Conservation (phyloP, 2,329 filamentous ascomycete genomes). For the Herpotrichia juniperi region DNA sequence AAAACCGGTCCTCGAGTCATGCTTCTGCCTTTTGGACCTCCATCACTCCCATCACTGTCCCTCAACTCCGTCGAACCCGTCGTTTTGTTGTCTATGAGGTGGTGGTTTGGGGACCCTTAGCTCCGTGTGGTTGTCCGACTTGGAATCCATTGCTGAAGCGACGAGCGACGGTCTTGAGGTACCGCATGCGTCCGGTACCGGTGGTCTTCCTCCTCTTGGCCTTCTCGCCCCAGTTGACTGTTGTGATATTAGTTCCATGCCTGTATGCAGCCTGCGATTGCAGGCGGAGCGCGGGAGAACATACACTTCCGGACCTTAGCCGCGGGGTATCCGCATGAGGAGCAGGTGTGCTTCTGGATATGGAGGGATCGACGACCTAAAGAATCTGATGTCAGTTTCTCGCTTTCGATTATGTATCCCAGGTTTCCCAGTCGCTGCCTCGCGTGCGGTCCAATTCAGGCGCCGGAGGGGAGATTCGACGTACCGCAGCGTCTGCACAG, state of each 20-base stretch:
- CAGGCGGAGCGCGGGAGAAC: slow-evolving; percentile 51
- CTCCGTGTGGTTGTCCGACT: slow-evolving; percentile 82
- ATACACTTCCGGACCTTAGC: slow-evolving; percentile 99
- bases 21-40: slow-evolving; percentile 22
- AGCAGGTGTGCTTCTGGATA: slow-evolving; percentile 99
- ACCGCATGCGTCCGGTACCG: slow-evolving; percentile 93
- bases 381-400: slow-evolving; percentile 38
- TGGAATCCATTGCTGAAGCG: slow-evolving; percentile 99
- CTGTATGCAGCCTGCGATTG: slow-evolving; percentile 7
- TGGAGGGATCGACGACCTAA: slow-evolving; percentile 94
- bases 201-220: slow-evolving; percentile 99
- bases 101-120: slow-evolving; percentile 67
- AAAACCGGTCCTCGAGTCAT: slow-evolving; percentile 38
- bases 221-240: slow-evolving; percentile 99
- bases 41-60: slow-evolving; percentile 20
- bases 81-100: slow-evolving; percentile 7
- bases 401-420: slow-evolving; percentile 18
- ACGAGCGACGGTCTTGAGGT: slow-evolving; percentile 90
- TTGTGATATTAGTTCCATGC: slow-evolving; percentile 40
- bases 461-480: slow-evolving; percentile 51
- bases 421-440: slow-evolving; percentile 6
- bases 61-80: not conserved
- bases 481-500: slow-evolving; percentile 98
- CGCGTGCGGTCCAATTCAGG: slow-evolving; percentile 9
- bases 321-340: slow-evolving; percentile 94